These are phyloP conservation scores for Fomes fomentarius DNA, from an alignment of 1,284 basidiomycete genomes.

Conservation along the genomic window DNA sequence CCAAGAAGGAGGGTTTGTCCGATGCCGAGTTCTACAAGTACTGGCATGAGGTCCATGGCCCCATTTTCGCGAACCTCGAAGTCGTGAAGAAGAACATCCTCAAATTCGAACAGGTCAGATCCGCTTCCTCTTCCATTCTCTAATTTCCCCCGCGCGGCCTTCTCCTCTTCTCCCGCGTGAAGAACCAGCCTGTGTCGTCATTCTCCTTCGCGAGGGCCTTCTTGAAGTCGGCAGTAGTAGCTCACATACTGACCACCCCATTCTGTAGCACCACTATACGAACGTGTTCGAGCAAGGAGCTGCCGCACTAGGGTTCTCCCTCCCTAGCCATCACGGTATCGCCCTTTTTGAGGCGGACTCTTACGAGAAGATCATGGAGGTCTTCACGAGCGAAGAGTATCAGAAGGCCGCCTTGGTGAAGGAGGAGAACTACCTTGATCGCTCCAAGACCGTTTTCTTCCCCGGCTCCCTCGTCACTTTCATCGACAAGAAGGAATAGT, in stretches of 20 bases:
- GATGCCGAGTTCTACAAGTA: conserved; percentile 24
- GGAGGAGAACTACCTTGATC: conserved; percentile 24
- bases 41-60: conserved; percentile 27
- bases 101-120: conserved; percentile 29
- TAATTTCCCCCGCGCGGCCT: neutral
- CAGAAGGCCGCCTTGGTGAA: conserved; percentile 16
- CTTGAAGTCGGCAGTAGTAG: too few species aligned
- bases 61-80: conserved; percentile 23
- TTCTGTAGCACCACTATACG: conserved; percentile 22
- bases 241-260: neutral
- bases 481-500: conserved; percentile 4
- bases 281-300: conserved; percentile 14
- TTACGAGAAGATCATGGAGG: conserved; percentile 28
- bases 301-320: conserved; percentile 16
- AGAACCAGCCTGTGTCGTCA: neutral
- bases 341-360: conserved; percentile 29
- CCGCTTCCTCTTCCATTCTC: neutral
- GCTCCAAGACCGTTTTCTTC: conserved; percentile 14
- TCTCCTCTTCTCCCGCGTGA: neutral
- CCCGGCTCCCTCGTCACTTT: conserved; percentile 4
- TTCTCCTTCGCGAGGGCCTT: too few species aligned
- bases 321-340: conserved; percentile 19
- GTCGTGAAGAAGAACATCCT: conserved; percentile 29
- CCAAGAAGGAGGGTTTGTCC: conserved; percentile 17
- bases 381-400: conserved; percentile 27